Percentiles rank a stretch among this genome's conserved stretches.
These are phyloP conservation scores for Quercus aquifolioides DNA, from an alignment of 306 rosid genomes.

Conservation along the genomic window DNA sequence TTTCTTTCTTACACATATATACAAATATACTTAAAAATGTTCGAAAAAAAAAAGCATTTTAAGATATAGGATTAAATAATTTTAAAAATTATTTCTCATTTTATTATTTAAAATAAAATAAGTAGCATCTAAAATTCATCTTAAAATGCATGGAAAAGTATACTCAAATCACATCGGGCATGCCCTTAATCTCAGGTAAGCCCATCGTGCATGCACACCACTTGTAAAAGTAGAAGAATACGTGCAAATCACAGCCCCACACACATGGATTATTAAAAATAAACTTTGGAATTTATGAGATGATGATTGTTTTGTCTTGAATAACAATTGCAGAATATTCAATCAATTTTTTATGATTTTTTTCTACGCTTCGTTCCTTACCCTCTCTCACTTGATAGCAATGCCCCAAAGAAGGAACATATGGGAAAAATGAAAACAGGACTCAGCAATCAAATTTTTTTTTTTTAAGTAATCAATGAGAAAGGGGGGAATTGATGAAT, in stretches of 20 bases:
- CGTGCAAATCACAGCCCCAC: too few species aligned
- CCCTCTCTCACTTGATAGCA: not conserved
- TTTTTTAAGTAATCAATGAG: too few species aligned
- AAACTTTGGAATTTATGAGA: not conserved
- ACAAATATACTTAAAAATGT: not conserved
- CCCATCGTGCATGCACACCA: too few species aligned
- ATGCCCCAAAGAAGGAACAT: not conserved
- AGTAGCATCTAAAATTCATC: not conserved
- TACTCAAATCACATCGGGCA: not conserved
- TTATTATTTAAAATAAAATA: not conserved
- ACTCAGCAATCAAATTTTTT: too few species aligned
- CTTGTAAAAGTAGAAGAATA: too few species aligned
- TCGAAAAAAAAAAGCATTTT: too few species aligned
- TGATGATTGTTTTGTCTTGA: not conserved
- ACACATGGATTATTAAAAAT: too few species aligned
- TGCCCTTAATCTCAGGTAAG: too few species aligned
- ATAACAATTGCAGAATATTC: not conserved
- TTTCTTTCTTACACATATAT: not conserved
- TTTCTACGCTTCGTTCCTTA: not conserved
- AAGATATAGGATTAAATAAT: not conserved
- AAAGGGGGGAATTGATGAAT: too few species aligned
- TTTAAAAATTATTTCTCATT: not conserved
- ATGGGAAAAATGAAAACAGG: not conserved
- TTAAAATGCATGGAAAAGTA: not conserved
- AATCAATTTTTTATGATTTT: not conserved